Evolutionary conservation across 139 green algal genomes (phyloP), one percentile per base, ranked within the genome.

Genomic region (Picochlorum costavermella): DNA sequence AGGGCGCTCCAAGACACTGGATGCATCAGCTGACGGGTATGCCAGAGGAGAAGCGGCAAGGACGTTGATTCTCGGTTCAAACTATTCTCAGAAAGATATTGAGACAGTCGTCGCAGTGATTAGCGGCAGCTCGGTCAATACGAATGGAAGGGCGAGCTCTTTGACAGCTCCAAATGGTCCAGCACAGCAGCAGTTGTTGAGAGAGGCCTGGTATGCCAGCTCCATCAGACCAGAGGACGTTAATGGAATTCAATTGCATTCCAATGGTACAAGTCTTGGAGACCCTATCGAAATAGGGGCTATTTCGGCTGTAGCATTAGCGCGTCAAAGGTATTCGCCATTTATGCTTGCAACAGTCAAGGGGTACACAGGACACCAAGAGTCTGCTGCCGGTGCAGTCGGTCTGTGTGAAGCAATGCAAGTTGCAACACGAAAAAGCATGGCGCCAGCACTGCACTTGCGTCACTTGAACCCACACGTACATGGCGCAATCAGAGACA

Each of bases 111-210:
- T 80, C 37, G 77, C 45, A 1, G 10, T 89, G 0, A 48, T 95
- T 8, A 12, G 50, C 0, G 82, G 71, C 17, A 78, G 76, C 2
- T 81, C 88, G 0, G 85, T 96, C n/a, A 96, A 96, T 80, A 84
- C 92, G 68, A 90, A 95, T 56, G 90, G 90, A 28, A 77, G 89
- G 49, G 90, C 83, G 56, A 91, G 81, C 79, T 81, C 66, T 64
- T 78, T 96, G 37, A 96, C 89, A 1, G 90, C 88, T 11, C 90
- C 90, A 23, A 90, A 93, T 64, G 90, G 90, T 5, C 89, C 86
- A 6, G 73, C 86, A 11, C 90, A 96, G 81, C 67, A 74, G 48
- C 45, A 33, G 46, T 49, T 79, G 44, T 61, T 75, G 23, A 55
- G 66, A 11, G 64, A 66, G 2, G 67, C 70, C 31, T 66, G 33